Conservation (phyloP, 768 basidiomycete species). For the Xerocomus potaroensis region DNA sequence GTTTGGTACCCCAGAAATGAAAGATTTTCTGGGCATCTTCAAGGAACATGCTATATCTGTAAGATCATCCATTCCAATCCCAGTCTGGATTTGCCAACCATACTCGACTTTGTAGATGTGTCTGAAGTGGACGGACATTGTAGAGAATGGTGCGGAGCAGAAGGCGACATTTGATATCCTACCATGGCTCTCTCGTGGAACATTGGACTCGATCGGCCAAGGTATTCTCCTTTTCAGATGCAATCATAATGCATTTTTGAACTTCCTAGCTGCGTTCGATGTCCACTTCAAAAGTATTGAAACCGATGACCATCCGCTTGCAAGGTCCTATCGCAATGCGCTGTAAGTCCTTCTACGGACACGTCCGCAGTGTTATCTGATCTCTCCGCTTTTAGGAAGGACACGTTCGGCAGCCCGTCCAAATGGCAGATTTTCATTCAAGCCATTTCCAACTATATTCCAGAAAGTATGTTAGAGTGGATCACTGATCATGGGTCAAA, state of each 20-base stretch:
- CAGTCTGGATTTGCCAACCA: no score
- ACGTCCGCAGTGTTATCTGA: no score
- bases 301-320: constrained; percentile 3
- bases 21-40: constrained; percentile 48
- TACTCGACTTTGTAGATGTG: no score
- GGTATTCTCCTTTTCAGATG: not conserved
- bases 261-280: constrained; percentile 40
- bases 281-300: constrained; percentile 12
- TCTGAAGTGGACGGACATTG: constrained; percentile 17
- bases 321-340: constrained; percentile 2
- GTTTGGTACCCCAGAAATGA: constrained; percentile 44
- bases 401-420: constrained; percentile 8
- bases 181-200: constrained; percentile 35
- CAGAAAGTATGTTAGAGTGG: not conserved
- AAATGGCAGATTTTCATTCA: constrained; percentile 4
- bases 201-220: constrained; percentile 34
- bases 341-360: not conserved
- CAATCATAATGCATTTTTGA: not conserved
- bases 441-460: not conserved
- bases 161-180: constrained; percentile 17
- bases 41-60: constrained; percentile 28
- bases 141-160: not conserved
- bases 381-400: not conserved
- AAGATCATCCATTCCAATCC: not conserved
- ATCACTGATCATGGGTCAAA: not conserved